These are phyloP conservation scores for Elsinoe ampelina DNA, from an alignment of 2,329 filamentous ascomycete genomes.

Conservation along the genomic window DNA sequence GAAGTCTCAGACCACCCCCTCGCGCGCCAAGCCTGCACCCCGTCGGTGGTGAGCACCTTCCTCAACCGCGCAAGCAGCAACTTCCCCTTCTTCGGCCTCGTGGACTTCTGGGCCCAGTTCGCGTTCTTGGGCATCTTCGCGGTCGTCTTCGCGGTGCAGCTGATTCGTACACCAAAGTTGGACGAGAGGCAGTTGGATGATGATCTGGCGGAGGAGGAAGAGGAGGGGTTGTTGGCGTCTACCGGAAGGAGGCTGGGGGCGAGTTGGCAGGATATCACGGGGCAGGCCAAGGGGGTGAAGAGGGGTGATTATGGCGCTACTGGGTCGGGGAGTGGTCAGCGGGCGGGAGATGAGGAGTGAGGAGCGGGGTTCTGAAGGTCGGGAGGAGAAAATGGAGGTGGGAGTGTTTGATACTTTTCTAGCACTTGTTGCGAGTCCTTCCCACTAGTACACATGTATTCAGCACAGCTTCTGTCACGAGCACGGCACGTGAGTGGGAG, in stretches of 20 bases:
- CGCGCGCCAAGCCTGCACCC: constrained; percentile 78
- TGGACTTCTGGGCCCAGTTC: constrained; percentile 97
- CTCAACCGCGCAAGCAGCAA: constrained; percentile 86
- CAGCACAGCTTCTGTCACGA: not conserved
- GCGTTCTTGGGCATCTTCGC: constrained; percentile 75
- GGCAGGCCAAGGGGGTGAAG: constrained; percentile 37
- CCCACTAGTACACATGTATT: not conserved
- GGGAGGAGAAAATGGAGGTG: no score
- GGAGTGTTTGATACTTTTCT: no score
- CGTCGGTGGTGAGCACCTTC: constrained; percentile 83
- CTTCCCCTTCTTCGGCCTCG: constrained; percentile 85
- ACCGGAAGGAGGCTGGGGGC: constrained; percentile 75
- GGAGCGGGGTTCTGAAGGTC: not conserved
- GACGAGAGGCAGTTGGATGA: constrained; percentile 73
- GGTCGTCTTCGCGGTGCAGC: constrained; percentile 65
- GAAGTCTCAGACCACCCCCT: constrained; percentile 61
- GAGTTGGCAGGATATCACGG: constrained; percentile 81
- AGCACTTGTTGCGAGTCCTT: not conserved
- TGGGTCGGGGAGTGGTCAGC: not conserved
- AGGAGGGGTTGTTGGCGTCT: constrained; percentile 80
- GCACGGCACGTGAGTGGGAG: not conserved
- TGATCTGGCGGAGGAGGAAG: constrained; percentile 83
- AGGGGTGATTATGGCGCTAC: constrained; percentile 24
- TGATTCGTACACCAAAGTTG: constrained; percentile 72
- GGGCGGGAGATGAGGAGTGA: not conserved